These are phyloP conservation scores for Phaffia tasmanica DNA, from an alignment of 768 basidiomycete species.

Conservation along the genomic window DNA sequence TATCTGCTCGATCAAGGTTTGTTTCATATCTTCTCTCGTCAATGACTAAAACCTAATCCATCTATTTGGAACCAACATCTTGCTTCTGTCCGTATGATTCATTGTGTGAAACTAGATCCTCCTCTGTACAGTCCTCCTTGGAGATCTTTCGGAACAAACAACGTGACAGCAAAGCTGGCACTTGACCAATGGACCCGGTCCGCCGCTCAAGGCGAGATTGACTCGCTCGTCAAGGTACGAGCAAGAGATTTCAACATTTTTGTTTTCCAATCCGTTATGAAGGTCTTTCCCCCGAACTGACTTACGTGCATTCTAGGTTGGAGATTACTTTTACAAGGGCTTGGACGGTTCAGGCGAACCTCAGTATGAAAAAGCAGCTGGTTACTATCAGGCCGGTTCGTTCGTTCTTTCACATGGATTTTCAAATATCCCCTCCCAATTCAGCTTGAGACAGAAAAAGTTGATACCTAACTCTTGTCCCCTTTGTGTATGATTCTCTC, in stretches of 20 bases:
- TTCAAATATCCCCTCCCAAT: background rate
- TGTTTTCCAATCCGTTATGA: background rate
- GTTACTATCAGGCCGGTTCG: constrained; percentile 68
- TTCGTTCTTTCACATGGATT: background rate
- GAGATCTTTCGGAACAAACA: constrained; percentile 34
- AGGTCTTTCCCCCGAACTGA: too few species aligned
- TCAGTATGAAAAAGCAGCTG: constrained; percentile 75
- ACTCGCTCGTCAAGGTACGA: constrained; percentile 82
- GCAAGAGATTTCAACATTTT: background rate
- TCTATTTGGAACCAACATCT: background rate
- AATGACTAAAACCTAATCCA: background rate
- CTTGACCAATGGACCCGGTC: constrained; percentile 91
- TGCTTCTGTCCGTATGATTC: background rate
- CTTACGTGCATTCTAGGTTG: constrained; percentile 34
- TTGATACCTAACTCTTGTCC: too few species aligned
- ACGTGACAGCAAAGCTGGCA: constrained; percentile 69
- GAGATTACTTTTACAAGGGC: constrained; percentile 91
- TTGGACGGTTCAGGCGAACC: constrained; percentile 64
- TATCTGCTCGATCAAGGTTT: constrained; percentile 82
- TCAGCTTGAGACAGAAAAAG: too few species aligned
- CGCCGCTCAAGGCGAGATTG: constrained; percentile 86
- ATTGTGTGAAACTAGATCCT: constrained; percentile 5
- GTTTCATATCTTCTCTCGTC: background rate
- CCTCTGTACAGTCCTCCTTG: constrained; percentile 20
- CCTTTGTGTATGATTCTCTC: background rate